A percentile compares a stretch with the other conserved stretches of the same genome.
Evolutionary conservation across 257 asterid genomes (phyloP).

Genomic region (Nicotiana noctiflora): DNA sequence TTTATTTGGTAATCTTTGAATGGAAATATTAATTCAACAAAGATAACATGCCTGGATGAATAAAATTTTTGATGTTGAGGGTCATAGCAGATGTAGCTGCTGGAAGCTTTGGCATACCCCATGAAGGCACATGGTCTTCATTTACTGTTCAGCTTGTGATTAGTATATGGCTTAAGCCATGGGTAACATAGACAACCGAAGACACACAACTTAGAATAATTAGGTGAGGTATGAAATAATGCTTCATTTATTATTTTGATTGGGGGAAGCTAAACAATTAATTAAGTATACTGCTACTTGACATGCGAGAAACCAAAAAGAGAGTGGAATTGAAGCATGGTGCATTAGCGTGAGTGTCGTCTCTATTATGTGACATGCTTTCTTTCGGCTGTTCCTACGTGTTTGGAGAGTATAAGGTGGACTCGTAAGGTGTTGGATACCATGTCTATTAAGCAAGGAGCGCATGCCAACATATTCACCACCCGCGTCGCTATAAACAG

Average conservation of each 20-base stretch:
- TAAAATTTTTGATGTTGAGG: too few species aligned
- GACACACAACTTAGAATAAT: neutral
- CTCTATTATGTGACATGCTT: neutral
- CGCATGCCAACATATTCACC: neutral
- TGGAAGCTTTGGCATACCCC: too few species aligned
- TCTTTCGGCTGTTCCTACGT: neutral
- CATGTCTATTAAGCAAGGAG: neutral
- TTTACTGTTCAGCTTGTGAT: too few species aligned
- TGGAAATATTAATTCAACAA: too few species aligned
- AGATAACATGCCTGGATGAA: too few species aligned
- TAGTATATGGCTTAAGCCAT: too few species aligned
- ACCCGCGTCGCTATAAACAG: neutral
- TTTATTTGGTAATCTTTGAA: too few species aligned
- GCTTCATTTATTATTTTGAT: neutral
- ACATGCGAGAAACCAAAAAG: neutral
- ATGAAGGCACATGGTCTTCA: too few species aligned
- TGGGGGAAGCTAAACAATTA: neutral
- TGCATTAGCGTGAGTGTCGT: neutral
- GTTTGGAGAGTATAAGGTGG: neutral
- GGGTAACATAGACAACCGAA: too few species aligned
- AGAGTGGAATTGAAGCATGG: neutral
- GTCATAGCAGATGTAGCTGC: too few species aligned
- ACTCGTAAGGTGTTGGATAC: neutral
- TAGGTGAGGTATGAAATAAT: neutral
- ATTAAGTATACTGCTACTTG: neutral